These are phyloP conservation scores for Xylaria longipes DNA, from an alignment of 495 filamentous ascomycete species.

Conservation along the genomic window DNA sequence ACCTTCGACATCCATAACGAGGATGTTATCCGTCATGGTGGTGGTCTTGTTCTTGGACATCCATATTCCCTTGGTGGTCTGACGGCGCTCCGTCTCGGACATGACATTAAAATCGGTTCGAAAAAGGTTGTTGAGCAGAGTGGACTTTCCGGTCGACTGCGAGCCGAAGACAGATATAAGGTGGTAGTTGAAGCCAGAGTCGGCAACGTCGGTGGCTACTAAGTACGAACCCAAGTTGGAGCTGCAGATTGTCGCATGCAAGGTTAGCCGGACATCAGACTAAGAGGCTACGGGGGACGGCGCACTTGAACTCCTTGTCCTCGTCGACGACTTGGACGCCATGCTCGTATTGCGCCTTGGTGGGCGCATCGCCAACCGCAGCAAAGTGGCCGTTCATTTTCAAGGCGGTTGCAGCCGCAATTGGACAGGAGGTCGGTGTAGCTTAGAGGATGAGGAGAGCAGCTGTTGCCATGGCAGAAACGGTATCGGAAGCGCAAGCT, in stretches of 20 bases:
- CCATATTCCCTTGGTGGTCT: slow-evolving; percentile 99
- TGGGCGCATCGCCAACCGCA: slow-evolving; percentile 70
- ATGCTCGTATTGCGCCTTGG: slow-evolving; percentile 78
- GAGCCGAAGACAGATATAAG: slow-evolving; percentile 98
- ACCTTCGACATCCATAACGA: slow-evolving; percentile 99
- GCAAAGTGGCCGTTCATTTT: slow-evolving; percentile 90
- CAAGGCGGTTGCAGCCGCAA: slow-evolving; percentile 21
- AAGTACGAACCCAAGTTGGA: slow-evolving; percentile 83
- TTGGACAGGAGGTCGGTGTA: slow-evolving; percentile 18
- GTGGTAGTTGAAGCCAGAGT: slow-evolving; percentile 97
- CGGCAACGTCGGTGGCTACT: slow-evolving; percentile 74
- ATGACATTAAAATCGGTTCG: slow-evolving; percentile 96
- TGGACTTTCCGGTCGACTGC: slow-evolving; percentile 98
- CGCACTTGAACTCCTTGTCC: slow-evolving; percentile 95
- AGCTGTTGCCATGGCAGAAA: slow-evolving; percentile 34
- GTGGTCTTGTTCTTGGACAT: slow-evolving; percentile 90
- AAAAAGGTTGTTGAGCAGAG: slow-evolving; percentile 93
- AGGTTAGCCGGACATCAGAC: slow-evolving; percentile 27
- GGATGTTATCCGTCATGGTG: slow-evolving; percentile 92
- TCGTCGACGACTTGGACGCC: slow-evolving; percentile 97
- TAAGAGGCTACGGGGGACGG: slow-evolving; percentile 27
- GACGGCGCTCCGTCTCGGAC: slow-evolving; percentile 85
- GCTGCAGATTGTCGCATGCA: slow-evolving; percentile 51
- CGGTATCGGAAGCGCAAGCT: slow-evolving; percentile 11
- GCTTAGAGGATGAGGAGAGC: slow-evolving; percentile 25